These are phyloP conservation scores for Boletus speciosus DNA, from an alignment of 768 basidiomycete genomes.

Conservation along the genomic window DNA sequence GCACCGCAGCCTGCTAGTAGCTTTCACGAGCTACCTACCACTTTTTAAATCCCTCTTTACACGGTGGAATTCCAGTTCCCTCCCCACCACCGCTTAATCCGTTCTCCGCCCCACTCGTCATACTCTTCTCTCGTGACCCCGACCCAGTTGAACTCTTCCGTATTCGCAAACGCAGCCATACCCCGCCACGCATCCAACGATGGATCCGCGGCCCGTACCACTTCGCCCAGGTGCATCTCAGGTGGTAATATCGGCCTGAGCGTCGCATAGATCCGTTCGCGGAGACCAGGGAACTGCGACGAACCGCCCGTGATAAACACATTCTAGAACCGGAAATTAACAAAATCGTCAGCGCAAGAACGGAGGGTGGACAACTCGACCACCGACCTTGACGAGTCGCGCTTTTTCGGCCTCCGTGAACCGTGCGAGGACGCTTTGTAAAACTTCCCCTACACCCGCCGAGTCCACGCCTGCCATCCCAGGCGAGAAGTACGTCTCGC, in stretches of 20 bases:
- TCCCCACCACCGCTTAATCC: constrained; percentile 88
- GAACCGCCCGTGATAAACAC: constrained; percentile 87
- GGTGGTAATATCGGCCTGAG: constrained; percentile 86
- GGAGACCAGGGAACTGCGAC: constrained; percentile 68
- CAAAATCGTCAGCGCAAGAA: background rate
- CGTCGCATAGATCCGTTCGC: constrained; percentile 61
- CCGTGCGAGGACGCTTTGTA: constrained; percentile 81
- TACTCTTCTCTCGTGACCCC: constrained; percentile 79
- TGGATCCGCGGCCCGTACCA: constrained; percentile 64
- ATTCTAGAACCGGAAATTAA: constrained; percentile 46
- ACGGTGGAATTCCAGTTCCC: constrained; percentile 70
- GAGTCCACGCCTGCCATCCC: constrained; percentile 93
- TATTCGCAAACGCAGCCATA: constrained; percentile 74
- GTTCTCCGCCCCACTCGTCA: constrained; percentile 85
- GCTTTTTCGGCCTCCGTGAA: too few relatives aligned
- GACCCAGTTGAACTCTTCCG: constrained; percentile 50
- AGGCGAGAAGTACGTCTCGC: constrained; percentile 91
- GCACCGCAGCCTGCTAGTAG: background rate
- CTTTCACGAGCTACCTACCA: too few relatives aligned
- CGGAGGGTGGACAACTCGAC: constrained; percentile 6
- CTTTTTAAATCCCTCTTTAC: constrained; percentile 1
- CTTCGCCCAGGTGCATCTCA: constrained; percentile 60
- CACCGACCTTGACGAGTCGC: constrained; percentile 66
- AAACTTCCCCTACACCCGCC: constrained; percentile 89
- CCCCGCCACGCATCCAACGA: constrained; percentile 84